Conservation (phyloP, 805 yeast genomes). For the Saturnispora dispora region DNA sequence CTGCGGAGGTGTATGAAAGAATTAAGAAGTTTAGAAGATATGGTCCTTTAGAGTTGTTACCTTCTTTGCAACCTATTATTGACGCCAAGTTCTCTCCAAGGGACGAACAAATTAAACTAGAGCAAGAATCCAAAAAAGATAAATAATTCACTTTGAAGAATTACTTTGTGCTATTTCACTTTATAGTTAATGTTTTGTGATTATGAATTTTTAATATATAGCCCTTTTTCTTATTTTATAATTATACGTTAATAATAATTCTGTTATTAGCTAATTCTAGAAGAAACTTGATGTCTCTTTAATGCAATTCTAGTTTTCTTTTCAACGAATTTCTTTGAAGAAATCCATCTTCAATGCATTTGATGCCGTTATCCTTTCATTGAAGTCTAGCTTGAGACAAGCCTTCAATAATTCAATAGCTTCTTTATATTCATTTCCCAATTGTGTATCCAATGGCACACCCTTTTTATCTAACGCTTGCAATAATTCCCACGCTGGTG, state of each 20-base stretch:
- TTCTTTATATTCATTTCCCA: constrained; percentile 33
- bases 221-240: background rate
- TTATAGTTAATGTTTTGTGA: background rate
- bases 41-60: constrained; percentile 49
- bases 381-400: constrained; percentile 51
- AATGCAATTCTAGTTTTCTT: background rate
- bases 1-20: constrained; percentile 28
- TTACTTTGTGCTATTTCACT: background rate
- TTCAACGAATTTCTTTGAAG: constrained; percentile 29
- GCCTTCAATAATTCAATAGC: constrained; percentile 48
- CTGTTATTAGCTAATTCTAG: background rate
- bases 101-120: constrained; percentile 17
- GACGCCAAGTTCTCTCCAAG: constrained; percentile 31
- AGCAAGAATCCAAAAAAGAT: background rate
- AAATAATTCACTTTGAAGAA: background rate
- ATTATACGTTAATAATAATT: background rate
- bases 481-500: constrained; percentile 61
- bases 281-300: background rate
- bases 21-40: constrained; percentile 59
- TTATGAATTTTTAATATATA: background rate
- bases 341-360: constrained; percentile 51
- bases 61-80: constrained; percentile 31
- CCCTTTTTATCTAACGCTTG: constrained; percentile 38
- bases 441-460: constrained; percentile 26
- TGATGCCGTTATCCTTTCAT: constrained; percentile 46